These are phyloP conservation scores for Vigna reflexopilosa DNA, from an alignment of 306 rosid genomes.

Conservation along the genomic window DNA sequence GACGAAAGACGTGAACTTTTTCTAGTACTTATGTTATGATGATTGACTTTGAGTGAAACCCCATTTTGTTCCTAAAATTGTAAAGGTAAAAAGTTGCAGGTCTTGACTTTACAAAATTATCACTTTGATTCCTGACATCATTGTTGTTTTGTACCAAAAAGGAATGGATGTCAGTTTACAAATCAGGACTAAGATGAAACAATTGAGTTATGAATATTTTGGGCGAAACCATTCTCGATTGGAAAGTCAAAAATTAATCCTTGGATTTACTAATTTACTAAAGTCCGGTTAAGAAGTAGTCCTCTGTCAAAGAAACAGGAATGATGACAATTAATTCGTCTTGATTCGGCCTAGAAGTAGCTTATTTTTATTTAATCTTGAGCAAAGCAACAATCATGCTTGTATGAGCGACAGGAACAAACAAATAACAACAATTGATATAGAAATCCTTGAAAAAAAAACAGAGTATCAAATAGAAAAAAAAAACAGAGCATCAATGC, in stretches of 20 bases:
- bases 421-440: not conserved
- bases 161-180: not conserved
- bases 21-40: not conserved
- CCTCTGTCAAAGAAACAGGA: not conserved
- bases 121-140: not conserved
- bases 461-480: constrained; percentile 1
- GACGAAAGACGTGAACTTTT: not conserved
- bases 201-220: not conserved
- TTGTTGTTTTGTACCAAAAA: not conserved
- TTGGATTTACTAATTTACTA: not conserved
- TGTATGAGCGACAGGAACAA: constrained; percentile 2
- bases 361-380: not conserved
- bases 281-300: not conserved
- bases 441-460: constrained; percentile 12
- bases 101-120: not conserved
- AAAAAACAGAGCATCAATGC: not conserved
- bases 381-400: constrained; percentile 4
- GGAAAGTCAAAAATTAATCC: not conserved
- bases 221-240: no score
- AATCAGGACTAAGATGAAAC: not conserved
- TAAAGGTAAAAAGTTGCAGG: not conserved
- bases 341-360: constrained; percentile 8
- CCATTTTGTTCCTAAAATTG: not conserved
- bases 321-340: constrained; percentile 6
- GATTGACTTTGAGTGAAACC: not conserved